phyloP scores from a whole-genome alignment of 2,329 filamentous ascomycete species.

The Stachybotrys echinatus region DNA sequence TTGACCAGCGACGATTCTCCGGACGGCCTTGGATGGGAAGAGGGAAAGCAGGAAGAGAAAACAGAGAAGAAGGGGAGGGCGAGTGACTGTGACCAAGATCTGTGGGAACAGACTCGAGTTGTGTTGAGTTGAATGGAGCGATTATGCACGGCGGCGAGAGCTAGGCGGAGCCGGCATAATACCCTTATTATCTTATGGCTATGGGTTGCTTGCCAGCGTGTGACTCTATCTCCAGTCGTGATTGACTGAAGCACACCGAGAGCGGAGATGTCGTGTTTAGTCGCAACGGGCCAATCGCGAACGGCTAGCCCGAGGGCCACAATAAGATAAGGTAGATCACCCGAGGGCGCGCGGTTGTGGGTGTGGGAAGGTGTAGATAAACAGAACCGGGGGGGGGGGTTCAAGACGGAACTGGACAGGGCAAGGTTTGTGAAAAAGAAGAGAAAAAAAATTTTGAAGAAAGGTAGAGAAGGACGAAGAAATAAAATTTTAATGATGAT shows the following conservation, averaged over 20 bases:
- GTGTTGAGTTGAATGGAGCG: not conserved
- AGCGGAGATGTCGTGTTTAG: conserved; percentile 13
- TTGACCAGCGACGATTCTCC: too few species aligned
- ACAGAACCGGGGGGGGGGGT: too few species aligned
- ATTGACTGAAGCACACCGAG: conserved; percentile 12
- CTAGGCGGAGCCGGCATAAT: conserved; percentile 1
- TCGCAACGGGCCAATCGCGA: not conserved
- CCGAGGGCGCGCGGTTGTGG: too few species aligned
- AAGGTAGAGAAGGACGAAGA: not conserved
- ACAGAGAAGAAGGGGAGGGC: not conserved
- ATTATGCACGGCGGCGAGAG: not conserved
- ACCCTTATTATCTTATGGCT: not conserved
- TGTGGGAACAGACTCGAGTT: not conserved
- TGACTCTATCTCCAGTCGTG: conserved; percentile 13
- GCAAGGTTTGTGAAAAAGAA: too few species aligned
- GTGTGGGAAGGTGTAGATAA: too few species aligned
- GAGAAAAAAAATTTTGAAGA: not conserved
- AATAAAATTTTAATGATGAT: not conserved
- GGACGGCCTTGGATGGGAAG: too few species aligned
- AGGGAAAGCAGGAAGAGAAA: not conserved
- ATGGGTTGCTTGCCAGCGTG: conserved; percentile 1
- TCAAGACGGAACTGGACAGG: too few species aligned
- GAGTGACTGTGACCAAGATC: not conserved
- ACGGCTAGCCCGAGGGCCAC: not conserved
- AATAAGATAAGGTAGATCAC: not conserved